Conservation (phyloP, 768 basidiomycete species). For the Suillus subalutaceus region DNA sequence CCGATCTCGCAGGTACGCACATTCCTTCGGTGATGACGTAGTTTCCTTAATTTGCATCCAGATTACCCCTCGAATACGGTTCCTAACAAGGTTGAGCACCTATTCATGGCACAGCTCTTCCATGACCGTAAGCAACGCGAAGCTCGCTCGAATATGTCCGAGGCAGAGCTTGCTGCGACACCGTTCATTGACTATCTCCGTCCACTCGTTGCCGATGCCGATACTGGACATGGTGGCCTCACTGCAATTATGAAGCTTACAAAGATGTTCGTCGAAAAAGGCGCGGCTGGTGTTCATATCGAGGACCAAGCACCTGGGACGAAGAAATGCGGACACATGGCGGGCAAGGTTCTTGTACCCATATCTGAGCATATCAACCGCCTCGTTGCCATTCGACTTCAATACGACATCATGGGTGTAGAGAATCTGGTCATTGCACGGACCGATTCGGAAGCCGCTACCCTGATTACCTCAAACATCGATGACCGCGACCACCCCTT, state of each 20-base stretch:
- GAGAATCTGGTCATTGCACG: slow-evolving; percentile 92
- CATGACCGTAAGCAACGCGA: slow-evolving; percentile 97
- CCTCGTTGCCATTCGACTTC: slow-evolving; percentile 93
- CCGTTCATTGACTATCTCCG: slow-evolving; percentile 88
- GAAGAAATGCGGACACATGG: slow-evolving; percentile 96
- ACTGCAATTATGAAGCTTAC: slow-evolving; percentile 99
- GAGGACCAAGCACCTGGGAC: slow-evolving; percentile 98
- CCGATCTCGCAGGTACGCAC: slow-evolving; percentile 86
- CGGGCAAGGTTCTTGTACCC: slow-evolving; percentile 94
- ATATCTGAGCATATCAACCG: slow-evolving; percentile 98
- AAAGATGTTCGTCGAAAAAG: slow-evolving; percentile 98
- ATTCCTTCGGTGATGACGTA: background rate
- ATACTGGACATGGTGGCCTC: slow-evolving; percentile 96
- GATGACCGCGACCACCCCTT: slow-evolving; percentile 98
- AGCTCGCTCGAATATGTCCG: slow-evolving; percentile 68
- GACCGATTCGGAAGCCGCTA: slow-evolving; percentile 97
- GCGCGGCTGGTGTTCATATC: slow-evolving; percentile 96
- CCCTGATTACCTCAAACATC: slow-evolving; percentile 94
- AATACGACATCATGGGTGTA: slow-evolving; percentile 98
- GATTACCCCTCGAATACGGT: slow-evolving; percentile 99
- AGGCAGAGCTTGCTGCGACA: slow-evolving; percentile 69
- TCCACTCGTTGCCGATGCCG: slow-evolving; percentile 94
- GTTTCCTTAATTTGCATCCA: slow-evolving; percentile 29
- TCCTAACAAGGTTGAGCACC: slow-evolving; percentile 97
- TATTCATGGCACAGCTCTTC: slow-evolving; percentile 98